Percentiles rank a stretch among this genome's conserved stretches.
phyloP scores from a whole-genome alignment of 176 grass and related monocot species.

The Triticum timopheevii region DNA sequence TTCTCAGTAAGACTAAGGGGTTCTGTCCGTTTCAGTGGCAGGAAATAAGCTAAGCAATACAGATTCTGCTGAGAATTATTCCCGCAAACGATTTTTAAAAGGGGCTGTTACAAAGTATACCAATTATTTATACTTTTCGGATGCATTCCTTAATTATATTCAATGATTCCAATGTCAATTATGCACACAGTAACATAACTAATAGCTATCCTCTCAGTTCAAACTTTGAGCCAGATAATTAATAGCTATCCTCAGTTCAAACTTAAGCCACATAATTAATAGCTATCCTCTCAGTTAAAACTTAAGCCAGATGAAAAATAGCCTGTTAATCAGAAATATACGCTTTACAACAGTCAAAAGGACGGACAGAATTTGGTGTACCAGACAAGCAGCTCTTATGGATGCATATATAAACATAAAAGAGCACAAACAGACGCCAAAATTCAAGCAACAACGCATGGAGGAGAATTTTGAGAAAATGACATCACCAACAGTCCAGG shows the following conservation, averaged over 20 bases:
- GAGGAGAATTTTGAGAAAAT: background rate
- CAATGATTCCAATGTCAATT: background rate
- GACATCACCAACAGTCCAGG: background rate
- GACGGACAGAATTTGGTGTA: background rate
- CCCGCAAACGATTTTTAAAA: background rate
- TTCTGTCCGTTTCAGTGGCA: background rate
- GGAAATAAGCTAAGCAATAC: constrained; percentile 5
- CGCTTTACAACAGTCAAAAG: background rate
- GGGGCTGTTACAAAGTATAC: background rate
- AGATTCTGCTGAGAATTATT: constrained; percentile 2
- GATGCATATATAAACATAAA: background rate
- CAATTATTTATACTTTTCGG: background rate
- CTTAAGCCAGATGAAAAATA: too few species aligned
- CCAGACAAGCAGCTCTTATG: background rate
- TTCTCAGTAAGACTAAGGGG: background rate
- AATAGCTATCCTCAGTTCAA: background rate
- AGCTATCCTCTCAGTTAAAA: too few species aligned
- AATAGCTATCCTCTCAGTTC: too few species aligned
- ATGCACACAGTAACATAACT: background rate
- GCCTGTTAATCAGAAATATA: background rate
- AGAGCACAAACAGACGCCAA: background rate
- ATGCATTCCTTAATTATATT: constrained; percentile 1
- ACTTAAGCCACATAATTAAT: background rate
- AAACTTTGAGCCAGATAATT: background rate
- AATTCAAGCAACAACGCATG: background rate